phyloP scores from a whole-genome alignment of 1,139 yeast genomes.

The Scheffersomyces lignicola region DNA sequence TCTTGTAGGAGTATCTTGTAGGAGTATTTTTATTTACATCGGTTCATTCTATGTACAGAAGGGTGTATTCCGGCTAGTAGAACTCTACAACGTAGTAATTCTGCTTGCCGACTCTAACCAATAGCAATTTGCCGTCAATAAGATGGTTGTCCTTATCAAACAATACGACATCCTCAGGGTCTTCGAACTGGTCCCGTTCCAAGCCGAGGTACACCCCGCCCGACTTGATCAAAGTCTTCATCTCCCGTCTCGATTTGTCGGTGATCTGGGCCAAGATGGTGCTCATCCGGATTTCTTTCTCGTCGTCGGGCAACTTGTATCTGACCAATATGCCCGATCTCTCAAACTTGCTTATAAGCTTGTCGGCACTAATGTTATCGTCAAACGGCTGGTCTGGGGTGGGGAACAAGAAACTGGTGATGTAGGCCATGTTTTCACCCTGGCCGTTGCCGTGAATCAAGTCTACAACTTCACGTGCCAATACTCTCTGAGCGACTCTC shows the following conservation, averaged over 20 bases:
- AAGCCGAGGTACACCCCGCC: slow-evolving; percentile 77
- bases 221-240: slow-evolving; percentile 60
- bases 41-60: neutral
- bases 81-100: slow-evolving; percentile 58
- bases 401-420: slow-evolving; percentile 68
- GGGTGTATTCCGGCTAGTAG: slow-evolving; percentile 8
- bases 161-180: slow-evolving; percentile 50
- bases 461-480: slow-evolving; percentile 86
- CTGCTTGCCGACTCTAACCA: slow-evolving; percentile 77
- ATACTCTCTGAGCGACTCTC: slow-evolving; percentile 69
- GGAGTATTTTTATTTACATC: neutral
- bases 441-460: slow-evolving; percentile 81
- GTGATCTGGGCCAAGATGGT: slow-evolving; percentile 37
- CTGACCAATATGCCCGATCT: slow-evolving; percentile 58
- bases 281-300: slow-evolving; percentile 40
- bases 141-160: slow-evolving; percentile 48
- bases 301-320: slow-evolving; percentile 38
- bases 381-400: slow-evolving; percentile 51
- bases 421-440: slow-evolving; percentile 64
- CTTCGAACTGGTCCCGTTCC: slow-evolving; percentile 53
- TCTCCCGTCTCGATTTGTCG: slow-evolving; percentile 50
- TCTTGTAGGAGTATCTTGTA: too few species aligned
- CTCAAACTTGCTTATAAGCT: slow-evolving; percentile 57
- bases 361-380: slow-evolving; percentile 49
- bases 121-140: slow-evolving; percentile 59